phyloP scores from a whole-genome alignment of 2,329 filamentous ascomycete genomes.

The Colletotrichum destructivum region DNA sequence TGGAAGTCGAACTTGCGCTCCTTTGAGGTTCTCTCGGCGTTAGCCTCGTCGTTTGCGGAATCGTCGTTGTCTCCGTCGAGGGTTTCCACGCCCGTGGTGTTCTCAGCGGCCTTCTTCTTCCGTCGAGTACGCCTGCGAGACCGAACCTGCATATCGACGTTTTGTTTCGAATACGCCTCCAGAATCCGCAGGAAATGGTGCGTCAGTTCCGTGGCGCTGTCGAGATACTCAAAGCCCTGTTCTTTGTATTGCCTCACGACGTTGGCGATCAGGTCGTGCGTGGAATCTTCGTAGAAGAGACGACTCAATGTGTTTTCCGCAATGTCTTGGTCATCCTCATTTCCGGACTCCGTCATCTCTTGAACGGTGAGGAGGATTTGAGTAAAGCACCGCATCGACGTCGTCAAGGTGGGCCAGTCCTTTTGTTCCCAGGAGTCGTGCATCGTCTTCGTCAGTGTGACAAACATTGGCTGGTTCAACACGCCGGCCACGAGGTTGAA shows the following conservation, averaged over 20 bases:
- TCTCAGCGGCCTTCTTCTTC: slow-evolving; percentile 77
- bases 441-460: slow-evolving; percentile 87
- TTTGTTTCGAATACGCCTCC: slow-evolving; percentile 94
- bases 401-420: slow-evolving; percentile 87
- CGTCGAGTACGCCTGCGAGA: slow-evolving; percentile 81
- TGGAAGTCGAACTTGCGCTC: slow-evolving; percentile 97
- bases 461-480: slow-evolving; percentile 94
- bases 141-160: slow-evolving; percentile 92
- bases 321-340: slow-evolving; percentile 97
- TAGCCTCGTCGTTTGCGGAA: slow-evolving; percentile 78
- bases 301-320: slow-evolving; percentile 96
- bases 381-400: slow-evolving; percentile 94
- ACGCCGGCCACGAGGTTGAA: slow-evolving; percentile 92
- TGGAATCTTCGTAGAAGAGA: slow-evolving; percentile 98
- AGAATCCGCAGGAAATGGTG: slow-evolving; percentile 94
- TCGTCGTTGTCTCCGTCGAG: slow-evolving; percentile 75
- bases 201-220: slow-evolving; percentile 90
- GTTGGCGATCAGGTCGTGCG: slow-evolving; percentile 87
- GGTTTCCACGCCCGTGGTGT: slow-evolving; percentile 57
- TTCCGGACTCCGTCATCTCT: slow-evolving; percentile 86
- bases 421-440: slow-evolving; percentile 85
- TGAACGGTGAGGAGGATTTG: slow-evolving; percentile 94
- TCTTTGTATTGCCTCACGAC: slow-evolving; percentile 91
- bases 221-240: slow-evolving; percentile 93
- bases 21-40: slow-evolving; percentile 78